Evolutionary conservation across 2,329 filamentous ascomycete species (phyloP), one percentile per base, ranked within the genome.

Genomic region (Fusarium kyushuense): DNA sequence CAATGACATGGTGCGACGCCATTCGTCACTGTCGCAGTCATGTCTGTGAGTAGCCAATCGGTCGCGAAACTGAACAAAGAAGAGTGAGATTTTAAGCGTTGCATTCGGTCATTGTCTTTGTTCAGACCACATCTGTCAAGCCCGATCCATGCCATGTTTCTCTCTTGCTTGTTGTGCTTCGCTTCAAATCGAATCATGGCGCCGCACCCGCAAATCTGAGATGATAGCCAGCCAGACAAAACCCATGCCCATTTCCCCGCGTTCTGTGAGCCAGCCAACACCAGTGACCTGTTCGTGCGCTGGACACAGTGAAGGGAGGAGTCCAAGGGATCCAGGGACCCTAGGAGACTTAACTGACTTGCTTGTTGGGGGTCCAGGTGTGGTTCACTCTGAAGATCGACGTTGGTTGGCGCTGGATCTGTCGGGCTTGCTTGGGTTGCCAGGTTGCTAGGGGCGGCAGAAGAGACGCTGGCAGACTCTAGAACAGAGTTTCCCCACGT

Each of bases 361-460:
- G 32, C 36, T 51, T 55, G 36, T 66, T 65, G 62, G 56, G 52
- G 66, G n/a, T 11, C 35, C 35, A 21, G 35, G 63, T 52, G 53
- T 48, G 61, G 62, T 63, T 67, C 42, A 58, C 66, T 58, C 66
- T 70, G 62, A 59, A 68, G 66, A 69, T 67, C 53, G 38, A 57
- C 62, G 47, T 46, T 65, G 57, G 66, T 63, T 69, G 65, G 65
- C 41, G 65, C 58, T 68, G 65, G 48, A 46, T 57, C 29, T 62
- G 48, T 48, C 45, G 45, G 35, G 54, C 63, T 58, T 58, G 59
- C 57, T 36, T 36, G 60, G 66, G 62, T 59, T 69, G 57, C 65
- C 66, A 69, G 65, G 66, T 59, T 69, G 66, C 61, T 69, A 69
- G 65, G 66, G 66, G 66, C 65, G 65, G 66, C 65, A 69, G 65